Conservation (phyloP, 148 eudicot genomes). For the Rhododendron molle region DNA sequence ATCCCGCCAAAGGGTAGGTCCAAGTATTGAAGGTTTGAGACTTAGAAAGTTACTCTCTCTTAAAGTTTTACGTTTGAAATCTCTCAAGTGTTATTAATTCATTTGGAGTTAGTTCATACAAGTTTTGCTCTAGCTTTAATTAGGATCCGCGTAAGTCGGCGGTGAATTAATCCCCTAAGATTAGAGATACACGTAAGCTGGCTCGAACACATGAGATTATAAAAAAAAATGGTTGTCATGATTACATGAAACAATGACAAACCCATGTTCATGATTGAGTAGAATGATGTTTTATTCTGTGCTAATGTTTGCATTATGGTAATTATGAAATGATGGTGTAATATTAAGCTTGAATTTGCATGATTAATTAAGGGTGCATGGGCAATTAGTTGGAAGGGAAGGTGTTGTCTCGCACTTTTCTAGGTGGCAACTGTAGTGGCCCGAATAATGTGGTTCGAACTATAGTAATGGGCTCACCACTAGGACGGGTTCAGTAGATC, state of each 20-base stretch:
- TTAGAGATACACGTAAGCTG: no score
- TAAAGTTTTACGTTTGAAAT: no score
- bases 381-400: not conserved
- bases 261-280: not conserved
- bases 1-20: not conserved
- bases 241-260: not conserved
- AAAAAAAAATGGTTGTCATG: not conserved
- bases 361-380: not conserved
- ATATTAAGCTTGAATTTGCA: not conserved
- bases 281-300: not conserved
- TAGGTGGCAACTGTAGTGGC: not conserved
- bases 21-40: no score
- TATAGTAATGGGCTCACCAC: no score
- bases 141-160: no score
- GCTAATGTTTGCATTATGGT: not conserved
- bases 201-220: no score
- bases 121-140: no score
- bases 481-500: no score
- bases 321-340: not conserved
- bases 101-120: no score
- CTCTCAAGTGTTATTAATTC: no score
- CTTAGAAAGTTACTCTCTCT: not conserved
- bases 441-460: no score
- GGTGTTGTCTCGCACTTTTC: not conserved
- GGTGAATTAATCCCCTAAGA: no score